Percentiles rank a stretch among this genome's conserved stretches.
These are phyloP conservation scores for Immersiporthe knoxdaviesiana DNA, from an alignment of 2,329 filamentous ascomycete genomes.

Conservation along the genomic window DNA sequence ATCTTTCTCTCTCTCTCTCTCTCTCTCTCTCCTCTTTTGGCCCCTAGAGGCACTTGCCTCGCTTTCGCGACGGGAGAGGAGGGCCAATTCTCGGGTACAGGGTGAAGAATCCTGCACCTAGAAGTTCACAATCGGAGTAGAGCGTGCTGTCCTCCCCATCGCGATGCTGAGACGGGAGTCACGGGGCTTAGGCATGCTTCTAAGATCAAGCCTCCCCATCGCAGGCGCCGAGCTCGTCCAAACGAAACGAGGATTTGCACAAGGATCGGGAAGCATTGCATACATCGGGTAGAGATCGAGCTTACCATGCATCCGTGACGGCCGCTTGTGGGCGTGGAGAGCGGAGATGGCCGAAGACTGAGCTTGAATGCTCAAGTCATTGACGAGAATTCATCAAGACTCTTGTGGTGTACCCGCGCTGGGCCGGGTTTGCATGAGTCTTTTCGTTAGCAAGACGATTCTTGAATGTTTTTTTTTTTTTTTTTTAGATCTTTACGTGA, in stretches of 20 bases:
- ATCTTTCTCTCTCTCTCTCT: too few species aligned
- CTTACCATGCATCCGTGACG: background rate
- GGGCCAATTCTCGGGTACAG: background rate
- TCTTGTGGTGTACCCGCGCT: background rate
- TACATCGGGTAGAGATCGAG: constrained; percentile 7
- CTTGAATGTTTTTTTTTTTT: too few species aligned
- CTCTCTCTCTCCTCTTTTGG: too few species aligned
- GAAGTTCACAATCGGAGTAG: background rate
- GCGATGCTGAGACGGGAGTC: background rate
- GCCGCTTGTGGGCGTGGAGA: background rate
- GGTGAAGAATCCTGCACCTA: background rate
- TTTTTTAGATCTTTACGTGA: too few species aligned
- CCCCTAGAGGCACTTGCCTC: background rate
- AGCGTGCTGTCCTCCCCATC: background rate
- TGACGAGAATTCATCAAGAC: background rate
- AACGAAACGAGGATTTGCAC: background rate
- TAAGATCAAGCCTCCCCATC: background rate
- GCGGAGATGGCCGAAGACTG: constrained; percentile 21
- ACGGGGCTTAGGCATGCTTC: background rate
- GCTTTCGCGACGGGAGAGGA: background rate
- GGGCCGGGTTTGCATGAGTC: too few species aligned
- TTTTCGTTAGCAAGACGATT: background rate
- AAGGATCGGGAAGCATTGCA: constrained; percentile 18
- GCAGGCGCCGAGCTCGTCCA: background rate
- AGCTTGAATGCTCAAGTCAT: background rate